phyloP scores from a whole-genome alignment of 129 eudicot species.

The Heracleum sosnowskyi region DNA sequence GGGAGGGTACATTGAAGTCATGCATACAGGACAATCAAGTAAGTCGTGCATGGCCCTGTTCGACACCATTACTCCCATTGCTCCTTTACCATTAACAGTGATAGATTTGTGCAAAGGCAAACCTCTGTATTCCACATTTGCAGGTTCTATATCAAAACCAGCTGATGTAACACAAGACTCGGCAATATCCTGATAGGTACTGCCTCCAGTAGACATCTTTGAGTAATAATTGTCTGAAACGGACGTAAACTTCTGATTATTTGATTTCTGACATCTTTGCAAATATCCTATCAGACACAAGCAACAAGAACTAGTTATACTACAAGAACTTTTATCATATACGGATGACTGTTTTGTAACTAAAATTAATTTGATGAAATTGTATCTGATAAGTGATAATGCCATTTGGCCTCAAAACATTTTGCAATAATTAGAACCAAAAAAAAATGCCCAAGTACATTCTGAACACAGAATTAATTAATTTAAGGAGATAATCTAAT shows the following conservation, averaged over 20 bases:
- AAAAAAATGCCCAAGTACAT: background rate
- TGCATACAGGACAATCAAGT: conserved; percentile 36
- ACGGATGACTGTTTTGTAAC: background rate
- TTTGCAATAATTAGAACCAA: background rate
- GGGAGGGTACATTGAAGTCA: conserved; percentile 38
- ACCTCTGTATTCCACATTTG: conserved; percentile 17
- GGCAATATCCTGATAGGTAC: conserved; percentile 25
- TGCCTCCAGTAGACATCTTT: conserved; percentile 18
- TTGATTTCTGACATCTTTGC: background rate
- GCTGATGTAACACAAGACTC: conserved; percentile 26
- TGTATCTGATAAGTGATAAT: no score
- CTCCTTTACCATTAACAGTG: conserved; percentile 13
- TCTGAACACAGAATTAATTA: background rate
- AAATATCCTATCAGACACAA: conserved; percentile 8
- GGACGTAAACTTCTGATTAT: background rate
- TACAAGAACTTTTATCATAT: background rate
- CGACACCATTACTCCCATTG: conserved; percentile 10
- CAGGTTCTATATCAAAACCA: conserved; percentile 20
- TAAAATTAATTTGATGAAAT: background rate
- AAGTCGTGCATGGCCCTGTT: conserved; percentile 27
- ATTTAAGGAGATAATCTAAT: background rate
- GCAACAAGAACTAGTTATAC: background rate
- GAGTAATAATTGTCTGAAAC: background rate
- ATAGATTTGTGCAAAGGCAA: conserved; percentile 8
- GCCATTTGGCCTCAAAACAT: background rate